Evolutionary conservation across 768 basidiomycete species (phyloP).

Genomic region (Fibroporia radiculosa): DNA sequence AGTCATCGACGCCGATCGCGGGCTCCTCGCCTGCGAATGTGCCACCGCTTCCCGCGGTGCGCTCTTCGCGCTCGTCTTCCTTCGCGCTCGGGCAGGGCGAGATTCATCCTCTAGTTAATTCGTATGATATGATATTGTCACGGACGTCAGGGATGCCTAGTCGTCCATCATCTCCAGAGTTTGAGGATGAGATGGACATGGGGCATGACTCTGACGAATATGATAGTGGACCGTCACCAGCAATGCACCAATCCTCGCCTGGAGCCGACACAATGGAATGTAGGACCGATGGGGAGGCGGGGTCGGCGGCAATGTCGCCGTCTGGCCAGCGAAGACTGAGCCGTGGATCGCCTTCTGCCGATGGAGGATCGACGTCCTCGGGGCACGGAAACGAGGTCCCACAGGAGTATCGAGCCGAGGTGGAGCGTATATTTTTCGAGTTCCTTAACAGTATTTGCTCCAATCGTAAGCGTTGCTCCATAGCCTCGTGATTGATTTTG

Average conservation of each 20-base stretch:
- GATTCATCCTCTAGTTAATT: slow-evolving; percentile 3
- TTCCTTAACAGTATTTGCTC: slow-evolving; percentile 87
- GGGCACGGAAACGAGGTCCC: slow-evolving; percentile 59
- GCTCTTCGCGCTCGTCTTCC: slow-evolving; percentile 25
- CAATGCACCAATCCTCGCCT: slow-evolving; percentile 9
- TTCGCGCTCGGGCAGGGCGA: slow-evolving; percentile 19
- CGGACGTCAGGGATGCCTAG: slow-evolving; percentile 20
- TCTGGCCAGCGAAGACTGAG: slow-evolving; percentile 18
- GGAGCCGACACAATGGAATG: slow-evolving; percentile 7
- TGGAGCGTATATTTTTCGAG: slow-evolving; percentile 87
- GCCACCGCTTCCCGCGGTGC: slow-evolving; percentile 11
- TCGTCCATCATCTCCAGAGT: slow-evolving; percentile 24
- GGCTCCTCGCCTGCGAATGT: slow-evolving; percentile 12
- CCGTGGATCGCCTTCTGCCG: slow-evolving; percentile 20
- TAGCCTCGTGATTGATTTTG: not conserved
- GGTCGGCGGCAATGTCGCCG: slow-evolving; percentile 21
- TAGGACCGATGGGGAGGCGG: slow-evolving; percentile 18
- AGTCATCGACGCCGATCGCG: slow-evolving; percentile 9
- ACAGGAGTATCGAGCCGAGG: slow-evolving; percentile 69
- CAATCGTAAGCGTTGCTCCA: slow-evolving; percentile 53
- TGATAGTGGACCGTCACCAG: slow-evolving; percentile 9
- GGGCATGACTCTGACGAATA: slow-evolving; percentile 22
- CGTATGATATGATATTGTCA: slow-evolving; percentile 17
- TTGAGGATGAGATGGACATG: slow-evolving; percentile 26
- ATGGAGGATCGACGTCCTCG: slow-evolving; percentile 15